Percentiles rank a stretch among this genome's conserved stretches.
Conservation (phyloP, 2,329 filamentous ascomycete genomes). For the Hypoxylon sp. region DNA sequence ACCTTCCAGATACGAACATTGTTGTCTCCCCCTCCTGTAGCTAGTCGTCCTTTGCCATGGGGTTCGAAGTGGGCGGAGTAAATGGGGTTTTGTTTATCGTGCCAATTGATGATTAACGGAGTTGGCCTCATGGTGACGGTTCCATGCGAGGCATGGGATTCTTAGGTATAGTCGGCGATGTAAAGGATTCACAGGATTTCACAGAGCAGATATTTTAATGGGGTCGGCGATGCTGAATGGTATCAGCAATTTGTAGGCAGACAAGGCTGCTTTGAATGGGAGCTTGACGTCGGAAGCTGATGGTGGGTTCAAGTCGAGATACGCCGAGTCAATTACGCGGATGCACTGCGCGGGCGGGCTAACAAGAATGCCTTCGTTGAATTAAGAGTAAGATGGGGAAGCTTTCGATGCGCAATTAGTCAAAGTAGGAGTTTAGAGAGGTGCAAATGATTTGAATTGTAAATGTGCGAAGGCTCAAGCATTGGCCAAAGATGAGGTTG, state of each 20-base stretch:
- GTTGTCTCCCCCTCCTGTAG: constrained; percentile 95
- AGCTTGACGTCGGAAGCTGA: constrained; percentile 17
- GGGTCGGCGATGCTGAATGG: not conserved
- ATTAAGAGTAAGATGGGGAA: not conserved
- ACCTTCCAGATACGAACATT: constrained; percentile 96
- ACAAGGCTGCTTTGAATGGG: constrained; percentile 35
- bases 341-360: not conserved
- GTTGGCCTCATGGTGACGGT: constrained; percentile 87
- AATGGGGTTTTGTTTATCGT: constrained; percentile 95
- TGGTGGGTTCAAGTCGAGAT: constrained; percentile 15
- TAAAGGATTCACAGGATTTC: constrained; percentile 1
- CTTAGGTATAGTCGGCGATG: constrained; percentile 19
- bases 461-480: constrained; percentile 33
- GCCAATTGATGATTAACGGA: constrained; percentile 98
- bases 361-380: constrained; percentile 3
- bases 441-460: constrained; percentile 31
- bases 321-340: constrained; percentile 15
- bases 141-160: constrained; percentile 44
- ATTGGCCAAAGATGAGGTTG: constrained; percentile 41
- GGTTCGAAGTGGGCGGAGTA: constrained; percentile 98
- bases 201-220: not conserved
- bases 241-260: not conserved
- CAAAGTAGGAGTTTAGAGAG: constrained; percentile 12
- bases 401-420: constrained; percentile 12
- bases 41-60: constrained; percentile 89